Conservation (phyloP, 1,139 yeast genomes). For the Debaryomycetaceae sp. region DNA sequence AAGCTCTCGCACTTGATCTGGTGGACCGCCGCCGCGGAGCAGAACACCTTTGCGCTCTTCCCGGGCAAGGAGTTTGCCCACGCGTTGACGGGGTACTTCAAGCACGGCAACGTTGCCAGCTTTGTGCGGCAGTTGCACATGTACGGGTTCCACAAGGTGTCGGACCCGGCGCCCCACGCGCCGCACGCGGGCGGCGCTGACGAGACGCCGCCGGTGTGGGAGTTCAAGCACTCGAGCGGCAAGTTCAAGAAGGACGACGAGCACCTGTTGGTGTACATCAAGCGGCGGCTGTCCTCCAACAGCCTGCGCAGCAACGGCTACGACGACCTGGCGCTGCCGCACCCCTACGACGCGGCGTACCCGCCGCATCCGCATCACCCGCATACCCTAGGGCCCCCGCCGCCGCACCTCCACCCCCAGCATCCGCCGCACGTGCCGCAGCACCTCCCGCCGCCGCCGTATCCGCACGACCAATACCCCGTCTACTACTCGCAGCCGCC, state of each 20-base stretch:
- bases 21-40: conserved; percentile 69
- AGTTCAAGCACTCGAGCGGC: conserved; percentile 81
- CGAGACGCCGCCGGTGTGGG: conserved; percentile 56
- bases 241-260: conserved; percentile 73
- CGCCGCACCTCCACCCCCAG: conserved; percentile 3
- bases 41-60: conserved; percentile 55
- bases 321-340: conserved; percentile 3
- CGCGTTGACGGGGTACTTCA: conserved; percentile 40
- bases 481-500: conserved; percentile 3
- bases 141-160: conserved; percentile 53
- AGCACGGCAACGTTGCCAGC: conserved; percentile 45
- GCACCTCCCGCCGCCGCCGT: conserved; percentile 4
- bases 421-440: conserved; percentile 3
- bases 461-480: conserved; percentile 2
- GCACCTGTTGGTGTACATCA: conserved; percentile 58
- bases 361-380: conserved; percentile 7
- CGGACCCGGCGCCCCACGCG: conserved; percentile 27
- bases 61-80: conserved; percentile 51
- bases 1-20: conserved; percentile 50
- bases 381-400: conserved; percentile 3
- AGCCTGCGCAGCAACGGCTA: conserved; percentile 14
- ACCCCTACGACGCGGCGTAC: conserved; percentile 8
- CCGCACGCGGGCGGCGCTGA: conserved; percentile 5
- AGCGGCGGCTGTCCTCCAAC: conserved; percentile 52
- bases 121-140: conserved; percentile 46